Evolutionary conservation across 306 rosid genomes (phyloP), one percentile per base, ranked within the genome.

Genomic region (Cucurbita argyrosperma): DNA sequence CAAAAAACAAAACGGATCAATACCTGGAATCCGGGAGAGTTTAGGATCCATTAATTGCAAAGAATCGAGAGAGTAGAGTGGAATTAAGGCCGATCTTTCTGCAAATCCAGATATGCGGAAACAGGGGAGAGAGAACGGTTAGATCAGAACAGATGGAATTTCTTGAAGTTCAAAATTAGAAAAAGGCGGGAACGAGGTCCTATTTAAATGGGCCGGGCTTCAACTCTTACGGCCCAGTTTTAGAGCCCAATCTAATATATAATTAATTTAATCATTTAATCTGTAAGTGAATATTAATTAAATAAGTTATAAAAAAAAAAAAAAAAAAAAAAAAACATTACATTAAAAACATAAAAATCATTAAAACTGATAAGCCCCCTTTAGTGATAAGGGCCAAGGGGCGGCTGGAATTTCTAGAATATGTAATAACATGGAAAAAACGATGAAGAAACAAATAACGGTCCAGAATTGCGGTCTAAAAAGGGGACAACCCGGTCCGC

Each of bases 11-110:
- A 6, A 39, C 6, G 8, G 15, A 30, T 11, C 6, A 63, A 62
- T 76, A 76, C 79, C 79, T 38, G 64, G 63, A 64, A 76, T 10
- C 10, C 65, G 52, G 10, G 62, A 10, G 26, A 37, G 53, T 10
- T 53, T 60, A 50, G 78, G 59, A 37, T 75, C 78, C 78, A 75
- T 75, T 38, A 35, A 61, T 37, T 19, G 40, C 64, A 56, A 45
- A 39, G 23, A 73, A 38, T 40, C 18, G 40, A 73, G 42, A 40
- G 37, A 35, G 5, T 4, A 3, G 14, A 54, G n/a, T 37, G 23
- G 54, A 56, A 73, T 73, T 39, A 73, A 73, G 42, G 76, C 53
- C 5, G 65, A 13, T 16, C 53, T 73, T 55, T 30, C 23, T n/a
- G 51, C 47, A 71, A 53, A 53, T 72, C 52, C 14, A 54, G 21